Percentiles rank a stretch among this genome's conserved stretches.
These are phyloP conservation scores for Lobosporangium transversale DNA, from an alignment of 192 early-diverging fungal genomes.

Conservation along the genomic window DNA sequence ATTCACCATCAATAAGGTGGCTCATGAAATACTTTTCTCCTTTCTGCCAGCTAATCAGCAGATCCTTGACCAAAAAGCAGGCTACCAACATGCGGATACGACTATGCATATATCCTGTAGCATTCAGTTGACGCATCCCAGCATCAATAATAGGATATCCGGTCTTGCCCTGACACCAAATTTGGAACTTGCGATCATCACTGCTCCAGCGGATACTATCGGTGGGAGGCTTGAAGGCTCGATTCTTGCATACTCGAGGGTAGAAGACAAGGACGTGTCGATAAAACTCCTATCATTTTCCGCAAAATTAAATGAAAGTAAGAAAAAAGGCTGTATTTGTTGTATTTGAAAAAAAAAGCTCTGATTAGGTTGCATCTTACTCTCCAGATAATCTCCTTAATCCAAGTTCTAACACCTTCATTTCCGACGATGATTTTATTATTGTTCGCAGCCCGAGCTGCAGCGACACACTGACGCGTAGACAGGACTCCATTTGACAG, in stretches of 20 bases:
- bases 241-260: constrained; percentile 67
- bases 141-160: constrained; percentile 76
- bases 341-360: too few species aligned
- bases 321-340: neutral
- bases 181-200: constrained; percentile 55
- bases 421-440: constrained; percentile 62
- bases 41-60: constrained; percentile 71
- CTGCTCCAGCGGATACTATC: constrained; percentile 63
- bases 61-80: constrained; percentile 59
- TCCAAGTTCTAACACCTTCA: constrained; percentile 64
- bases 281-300: constrained; percentile 65
- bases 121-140: constrained; percentile 71
- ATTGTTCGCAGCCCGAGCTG: constrained; percentile 57
- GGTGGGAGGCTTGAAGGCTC: constrained; percentile 62
- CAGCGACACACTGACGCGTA: constrained; percentile 59
- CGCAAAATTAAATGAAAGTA: neutral
- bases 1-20: constrained; percentile 74
- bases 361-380: too few species aligned
- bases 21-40: constrained; percentile 76
- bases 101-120: constrained; percentile 72
- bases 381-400: constrained; percentile 70
- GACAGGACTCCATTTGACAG: constrained; percentile 64
- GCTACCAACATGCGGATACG: constrained; percentile 70
- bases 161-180: constrained; percentile 73
- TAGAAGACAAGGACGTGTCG: constrained; percentile 64